Conservation (phyloP, 2,329 filamentous ascomycete genomes). For the Scopulariopsis brevicaulis region DNA sequence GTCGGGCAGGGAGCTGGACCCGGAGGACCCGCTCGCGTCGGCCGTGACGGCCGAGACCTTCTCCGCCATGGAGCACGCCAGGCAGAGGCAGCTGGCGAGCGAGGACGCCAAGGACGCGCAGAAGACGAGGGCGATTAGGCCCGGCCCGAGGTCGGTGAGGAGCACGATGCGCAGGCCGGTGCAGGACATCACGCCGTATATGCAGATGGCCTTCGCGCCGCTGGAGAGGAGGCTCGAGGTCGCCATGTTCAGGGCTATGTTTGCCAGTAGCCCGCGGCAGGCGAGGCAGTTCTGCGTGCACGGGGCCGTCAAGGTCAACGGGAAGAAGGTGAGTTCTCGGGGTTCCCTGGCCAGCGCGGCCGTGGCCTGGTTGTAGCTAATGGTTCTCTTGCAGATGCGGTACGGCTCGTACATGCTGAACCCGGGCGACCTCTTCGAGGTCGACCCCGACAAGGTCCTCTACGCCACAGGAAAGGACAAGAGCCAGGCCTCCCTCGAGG, state of each 20-base stretch:
- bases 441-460: slow-evolving; percentile 79
- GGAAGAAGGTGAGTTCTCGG: slow-evolving; percentile 60
- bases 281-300: slow-evolving; percentile 92
- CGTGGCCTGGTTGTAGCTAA: neutral
- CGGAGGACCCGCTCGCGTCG: slow-evolving; percentile 7
- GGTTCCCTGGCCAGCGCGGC: neutral
- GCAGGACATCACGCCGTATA: slow-evolving; percentile 62
- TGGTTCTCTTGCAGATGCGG: slow-evolving; percentile 52
- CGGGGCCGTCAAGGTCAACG: slow-evolving; percentile 90
- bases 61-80: slow-evolving; percentile 9
- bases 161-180: slow-evolving; percentile 20
- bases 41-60: slow-evolving; percentile 12
- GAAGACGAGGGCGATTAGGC: slow-evolving; percentile 5
- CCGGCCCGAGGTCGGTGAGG: slow-evolving; percentile 17
- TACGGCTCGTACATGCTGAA: slow-evolving; percentile 91
- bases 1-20: slow-evolving; percentile 44
- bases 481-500: slow-evolving; percentile 17
- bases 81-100: slow-evolving; percentile 2
- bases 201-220: slow-evolving; percentile 92
- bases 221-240: slow-evolving; percentile 85
- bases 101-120: slow-evolving; percentile 4
- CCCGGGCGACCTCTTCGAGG: slow-evolving; percentile 96
- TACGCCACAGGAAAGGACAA: slow-evolving; percentile 74
- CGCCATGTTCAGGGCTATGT: slow-evolving; percentile 87
- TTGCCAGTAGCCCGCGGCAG: slow-evolving; percentile 86